Conservation (phyloP, 352 stramenopile species). For the Globisporangium viniferum region DNA sequence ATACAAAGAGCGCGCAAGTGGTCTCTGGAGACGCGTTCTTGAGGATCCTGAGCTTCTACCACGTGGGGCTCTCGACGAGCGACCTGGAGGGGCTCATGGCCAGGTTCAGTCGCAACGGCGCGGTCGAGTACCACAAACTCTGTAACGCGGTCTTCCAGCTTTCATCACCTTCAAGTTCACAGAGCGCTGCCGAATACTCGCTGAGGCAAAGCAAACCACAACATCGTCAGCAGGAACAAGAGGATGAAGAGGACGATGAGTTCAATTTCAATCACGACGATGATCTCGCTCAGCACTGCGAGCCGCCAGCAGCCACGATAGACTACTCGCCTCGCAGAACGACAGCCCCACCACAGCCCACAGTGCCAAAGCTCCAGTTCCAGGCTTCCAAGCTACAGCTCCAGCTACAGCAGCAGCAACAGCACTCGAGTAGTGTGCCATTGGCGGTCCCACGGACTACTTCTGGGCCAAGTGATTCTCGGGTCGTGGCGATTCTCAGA, state of each 20-base stretch:
- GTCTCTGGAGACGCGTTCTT: slow-evolving; percentile 28
- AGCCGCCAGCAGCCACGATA: neutral
- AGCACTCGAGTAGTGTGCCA: neutral
- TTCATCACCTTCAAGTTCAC: neutral
- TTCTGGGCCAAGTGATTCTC: slow-evolving; percentile 14
- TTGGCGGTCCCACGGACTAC: neutral
- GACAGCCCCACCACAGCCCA: neutral
- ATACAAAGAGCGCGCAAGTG: neutral
- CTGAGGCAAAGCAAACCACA: neutral
- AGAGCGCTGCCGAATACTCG: neutral
- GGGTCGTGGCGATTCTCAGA: slow-evolving; percentile 44
- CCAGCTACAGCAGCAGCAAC: neutral
- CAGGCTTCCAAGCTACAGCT: neutral
- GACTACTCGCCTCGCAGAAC: neutral
- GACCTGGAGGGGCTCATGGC: slow-evolving; percentile 31
- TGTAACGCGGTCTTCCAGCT: slow-evolving; percentile 42
- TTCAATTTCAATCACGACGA: slow-evolving; percentile 10
- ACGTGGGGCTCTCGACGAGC: slow-evolving; percentile 22
- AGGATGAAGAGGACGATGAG: slow-evolving; percentile 6
- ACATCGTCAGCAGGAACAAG: neutral
- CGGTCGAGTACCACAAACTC: slow-evolving; percentile 32
- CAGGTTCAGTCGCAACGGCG: slow-evolving; percentile 29
- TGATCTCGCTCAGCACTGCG: slow-evolving; percentile 14
- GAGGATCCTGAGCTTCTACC: slow-evolving; percentile 24
- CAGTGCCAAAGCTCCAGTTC: slow-evolving; percentile 2